A percentile compares a stretch with the other conserved stretches of the same genome.
phyloP scores from a whole-genome alignment of 768 basidiomycete genomes.

The Multifurca ochricompacta region DNA sequence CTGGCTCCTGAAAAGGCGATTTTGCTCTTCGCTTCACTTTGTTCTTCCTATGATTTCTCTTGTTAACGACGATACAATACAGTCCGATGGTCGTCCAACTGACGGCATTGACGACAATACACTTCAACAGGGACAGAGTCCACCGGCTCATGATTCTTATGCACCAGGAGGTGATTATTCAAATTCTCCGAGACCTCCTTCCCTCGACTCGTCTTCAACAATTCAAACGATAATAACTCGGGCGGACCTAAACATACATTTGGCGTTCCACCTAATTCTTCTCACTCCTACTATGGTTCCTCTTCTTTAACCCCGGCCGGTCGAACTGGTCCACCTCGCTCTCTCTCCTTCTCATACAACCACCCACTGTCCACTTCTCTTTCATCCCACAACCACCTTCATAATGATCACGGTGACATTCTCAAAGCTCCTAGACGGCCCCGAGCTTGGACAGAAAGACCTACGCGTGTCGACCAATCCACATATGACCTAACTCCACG shows the following conservation, averaged over 20 bases:
- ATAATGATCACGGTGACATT: constrained; percentile 25
- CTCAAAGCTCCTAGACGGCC: constrained; percentile 28
- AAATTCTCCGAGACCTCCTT: constrained; percentile 1
- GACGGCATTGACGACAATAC: background rate
- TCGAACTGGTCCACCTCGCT: constrained; percentile 16
- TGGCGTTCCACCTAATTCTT: background rate
- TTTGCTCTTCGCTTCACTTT: background rate
- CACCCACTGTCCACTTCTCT: background rate
- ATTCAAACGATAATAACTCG: background rate
- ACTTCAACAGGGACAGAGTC: background rate
- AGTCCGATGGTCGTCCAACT: background rate
- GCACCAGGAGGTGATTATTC: background rate
- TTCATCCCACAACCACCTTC: background rate
- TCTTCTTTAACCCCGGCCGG: constrained; percentile 10
- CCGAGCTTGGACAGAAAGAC: constrained; percentile 15
- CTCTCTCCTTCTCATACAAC: constrained; percentile 9
- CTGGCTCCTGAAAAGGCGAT: too few species aligned
- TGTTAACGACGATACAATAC: background rate
- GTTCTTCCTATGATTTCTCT: background rate
- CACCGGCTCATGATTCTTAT: background rate
- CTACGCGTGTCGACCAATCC: constrained; percentile 29
- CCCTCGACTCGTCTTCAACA: background rate
- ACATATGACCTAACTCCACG: constrained; percentile 28
- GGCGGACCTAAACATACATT: background rate
- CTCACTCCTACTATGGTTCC: background rate